A percentile compares a stretch with the other conserved stretches of the same genome.
Evolutionary conservation across 768 basidiomycete species (phyloP).

Genomic region (Tulasnella sp.): DNA sequence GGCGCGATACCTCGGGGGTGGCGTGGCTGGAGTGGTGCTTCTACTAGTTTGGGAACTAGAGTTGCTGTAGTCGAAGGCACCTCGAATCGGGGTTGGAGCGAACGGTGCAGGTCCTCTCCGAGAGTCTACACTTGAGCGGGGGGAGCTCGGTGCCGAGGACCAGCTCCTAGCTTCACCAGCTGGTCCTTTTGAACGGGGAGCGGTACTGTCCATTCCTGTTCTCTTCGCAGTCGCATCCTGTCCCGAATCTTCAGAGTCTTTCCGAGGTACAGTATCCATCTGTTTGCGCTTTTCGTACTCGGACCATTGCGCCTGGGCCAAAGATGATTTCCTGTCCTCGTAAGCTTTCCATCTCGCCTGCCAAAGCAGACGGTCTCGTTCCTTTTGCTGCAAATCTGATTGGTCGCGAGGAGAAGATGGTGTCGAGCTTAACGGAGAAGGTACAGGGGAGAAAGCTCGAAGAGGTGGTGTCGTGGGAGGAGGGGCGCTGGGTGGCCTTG

Average conservation of each 20-base stretch:
- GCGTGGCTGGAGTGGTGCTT: neutral
- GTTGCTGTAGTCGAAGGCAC: neutral
- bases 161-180: neutral
- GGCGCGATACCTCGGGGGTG: slow-evolving; percentile 1
- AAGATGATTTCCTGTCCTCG: slow-evolving; percentile 19
- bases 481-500: too few relatives aligned
- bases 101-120: neutral
- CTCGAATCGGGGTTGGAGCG: slow-evolving; percentile 4
- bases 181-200: neutral
- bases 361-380: slow-evolving; percentile 10
- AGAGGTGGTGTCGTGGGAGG: too few relatives aligned
- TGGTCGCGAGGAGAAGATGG: neutral
- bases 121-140: neutral
- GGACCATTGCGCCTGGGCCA: slow-evolving; percentile 23
- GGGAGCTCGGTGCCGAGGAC: neutral
- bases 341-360: slow-evolving; percentile 22
- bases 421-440: too few relatives aligned
- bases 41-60: neutral
- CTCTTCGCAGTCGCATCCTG: neutral
- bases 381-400: neutral
- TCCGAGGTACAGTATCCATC: slow-evolving; percentile 3
- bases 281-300: slow-evolving; percentile 23
- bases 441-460: too few relatives aligned
- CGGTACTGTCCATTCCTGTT: neutral
- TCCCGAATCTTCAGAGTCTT: slow-evolving; percentile 24